A percentile compares a stretch with the other conserved stretches of the same genome.
phyloP scores from a whole-genome alignment of 1,284 basidiomycete genomes.

The Tilletia horrida region DNA sequence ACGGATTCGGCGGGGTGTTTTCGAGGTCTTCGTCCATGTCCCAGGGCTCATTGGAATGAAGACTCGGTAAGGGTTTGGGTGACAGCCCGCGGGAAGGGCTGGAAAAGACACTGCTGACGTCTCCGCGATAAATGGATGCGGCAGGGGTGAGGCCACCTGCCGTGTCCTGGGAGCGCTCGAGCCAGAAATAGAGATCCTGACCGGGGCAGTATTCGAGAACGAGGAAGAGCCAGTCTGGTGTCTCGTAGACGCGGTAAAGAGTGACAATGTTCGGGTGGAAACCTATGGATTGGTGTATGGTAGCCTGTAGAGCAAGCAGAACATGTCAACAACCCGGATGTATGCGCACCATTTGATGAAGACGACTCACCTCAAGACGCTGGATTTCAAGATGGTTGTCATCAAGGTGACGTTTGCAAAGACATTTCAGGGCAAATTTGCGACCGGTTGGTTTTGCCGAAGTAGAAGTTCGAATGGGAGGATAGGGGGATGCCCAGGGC shows the following conservation, averaged over 20 bases:
- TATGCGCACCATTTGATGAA: background rate
- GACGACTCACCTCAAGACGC: slow-evolving; percentile 37
- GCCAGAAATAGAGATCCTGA: slow-evolving; percentile 85
- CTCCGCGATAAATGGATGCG: background rate
- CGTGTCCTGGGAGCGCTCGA: slow-evolving; percentile 63
- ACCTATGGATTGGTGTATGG: slow-evolving; percentile 87
- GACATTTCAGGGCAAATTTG: slow-evolving; percentile 91
- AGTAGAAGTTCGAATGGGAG: slow-evolving; percentile 2
- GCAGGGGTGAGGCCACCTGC: slow-evolving; percentile 12
- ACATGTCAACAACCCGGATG: background rate
- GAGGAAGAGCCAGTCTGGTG: slow-evolving; percentile 72
- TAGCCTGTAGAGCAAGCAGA: slow-evolving; percentile 62
- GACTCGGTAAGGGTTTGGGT: slow-evolving; percentile 8
- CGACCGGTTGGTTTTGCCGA: slow-evolving; percentile 41
- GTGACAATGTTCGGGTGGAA: slow-evolving; percentile 92
- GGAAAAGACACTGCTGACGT: background rate
- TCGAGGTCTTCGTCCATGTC: slow-evolving; percentile 26
- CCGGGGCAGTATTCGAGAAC: slow-evolving; percentile 90
- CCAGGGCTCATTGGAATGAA: background rate
- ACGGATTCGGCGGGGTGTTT: slow-evolving; percentile 76
- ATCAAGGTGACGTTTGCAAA: slow-evolving; percentile 64
- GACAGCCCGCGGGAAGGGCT: slow-evolving; percentile 4
- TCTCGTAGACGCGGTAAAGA: slow-evolving; percentile 68
- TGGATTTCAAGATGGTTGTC: slow-evolving; percentile 50
- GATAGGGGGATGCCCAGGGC: background rate